These are phyloP conservation scores for Quercus lobata DNA, from an alignment of 331 rosid genomes.

Conservation along the genomic window DNA sequence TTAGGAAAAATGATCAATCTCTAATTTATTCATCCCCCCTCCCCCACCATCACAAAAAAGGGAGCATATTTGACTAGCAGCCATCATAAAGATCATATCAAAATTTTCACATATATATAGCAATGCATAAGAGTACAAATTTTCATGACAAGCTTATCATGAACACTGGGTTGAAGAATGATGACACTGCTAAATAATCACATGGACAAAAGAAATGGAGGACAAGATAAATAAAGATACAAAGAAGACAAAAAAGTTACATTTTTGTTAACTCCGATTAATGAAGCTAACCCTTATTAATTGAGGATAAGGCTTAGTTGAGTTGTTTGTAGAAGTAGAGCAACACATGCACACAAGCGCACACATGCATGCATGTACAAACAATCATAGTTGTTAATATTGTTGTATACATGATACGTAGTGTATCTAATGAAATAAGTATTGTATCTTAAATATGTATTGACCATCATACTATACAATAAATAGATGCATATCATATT, in stretches of 20 bases:
- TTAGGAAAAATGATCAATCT: slow-evolving; percentile 5
- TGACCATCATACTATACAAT: no score
- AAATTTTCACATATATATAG: neutral
- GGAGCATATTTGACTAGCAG: neutral
- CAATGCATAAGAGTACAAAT: neutral
- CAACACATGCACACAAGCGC: no score
- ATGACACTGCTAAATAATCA: neutral
- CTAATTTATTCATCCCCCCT: neutral
- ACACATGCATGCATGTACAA: no score
- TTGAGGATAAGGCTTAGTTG: neutral
- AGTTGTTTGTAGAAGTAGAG: neutral
- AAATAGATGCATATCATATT: no score
- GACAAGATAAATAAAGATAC: neutral
- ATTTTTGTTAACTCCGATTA: neutral
- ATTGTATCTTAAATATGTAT: no score
- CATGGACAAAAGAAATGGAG: neutral
- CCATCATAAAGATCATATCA: neutral
- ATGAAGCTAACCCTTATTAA: neutral
- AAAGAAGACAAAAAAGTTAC: neutral
- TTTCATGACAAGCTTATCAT: neutral
- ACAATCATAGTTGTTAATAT: no score
- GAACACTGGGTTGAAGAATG: neutral
- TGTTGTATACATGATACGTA: no score
- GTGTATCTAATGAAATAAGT: no score
- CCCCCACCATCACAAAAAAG: neutral